A percentile compares a stretch with the other conserved stretches of the same genome.
phyloP scores from a whole-genome alignment of 140 eudicot genomes.

The Flaveria floridana region DNA sequence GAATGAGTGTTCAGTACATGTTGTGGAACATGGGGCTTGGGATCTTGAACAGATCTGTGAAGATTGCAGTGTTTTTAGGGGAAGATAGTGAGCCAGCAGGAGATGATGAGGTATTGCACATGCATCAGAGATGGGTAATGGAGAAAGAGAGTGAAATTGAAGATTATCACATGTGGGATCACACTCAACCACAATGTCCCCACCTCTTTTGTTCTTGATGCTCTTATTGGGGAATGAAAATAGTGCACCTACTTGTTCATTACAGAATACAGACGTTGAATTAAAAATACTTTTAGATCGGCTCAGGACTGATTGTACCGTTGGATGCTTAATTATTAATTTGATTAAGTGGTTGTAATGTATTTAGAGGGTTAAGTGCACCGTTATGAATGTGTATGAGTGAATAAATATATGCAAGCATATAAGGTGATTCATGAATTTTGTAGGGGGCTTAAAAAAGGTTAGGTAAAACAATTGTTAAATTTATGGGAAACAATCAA shows the following conservation, averaged over 20 bases:
- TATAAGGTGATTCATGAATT: no score
- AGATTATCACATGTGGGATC: slow-evolving; percentile 39
- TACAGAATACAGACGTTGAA: neutral
- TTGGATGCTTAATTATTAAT: slow-evolving; percentile 23
- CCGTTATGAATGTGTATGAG: slow-evolving; percentile 17
- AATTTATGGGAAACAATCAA: no score
- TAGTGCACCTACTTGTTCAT: slow-evolving; percentile 3
- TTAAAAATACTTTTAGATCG: neutral
- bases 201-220: slow-evolving; percentile 26
- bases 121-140: slow-evolving; percentile 38
- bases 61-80: slow-evolving; percentile 38
- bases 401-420: neutral
- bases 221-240: slow-evolving; percentile 11
- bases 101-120: slow-evolving; percentile 57
- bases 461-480: no score
- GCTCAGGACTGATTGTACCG: slow-evolving; percentile 31
- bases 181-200: slow-evolving; percentile 34
- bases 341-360: neutral
- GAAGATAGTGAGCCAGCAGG: slow-evolving; percentile 51
- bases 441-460: no score
- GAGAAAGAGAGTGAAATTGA: slow-evolving; percentile 39
- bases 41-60: slow-evolving; percentile 39
- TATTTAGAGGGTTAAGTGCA: slow-evolving; percentile 18
- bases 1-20: slow-evolving; percentile 36
- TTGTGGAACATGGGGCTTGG: slow-evolving; percentile 38